These are phyloP conservation scores for Diplodia mutila DNA, from an alignment of 2,329 filamentous ascomycete species.

Conservation along the genomic window DNA sequence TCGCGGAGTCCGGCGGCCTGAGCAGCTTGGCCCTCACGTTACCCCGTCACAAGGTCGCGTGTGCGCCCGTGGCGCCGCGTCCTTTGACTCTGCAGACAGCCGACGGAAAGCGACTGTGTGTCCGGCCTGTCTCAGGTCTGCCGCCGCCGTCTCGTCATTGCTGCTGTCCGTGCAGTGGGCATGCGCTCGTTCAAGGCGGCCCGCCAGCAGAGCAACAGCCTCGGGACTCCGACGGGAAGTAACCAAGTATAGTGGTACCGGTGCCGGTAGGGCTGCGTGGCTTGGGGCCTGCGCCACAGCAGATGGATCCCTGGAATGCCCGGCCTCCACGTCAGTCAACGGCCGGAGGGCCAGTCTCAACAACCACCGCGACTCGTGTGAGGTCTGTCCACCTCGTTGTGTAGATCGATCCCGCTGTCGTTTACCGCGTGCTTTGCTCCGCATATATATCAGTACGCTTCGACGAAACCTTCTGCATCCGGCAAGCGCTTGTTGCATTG, in stretches of 20 bases:
- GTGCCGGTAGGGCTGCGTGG: conserved; percentile 17
- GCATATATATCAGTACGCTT: conserved; percentile 1
- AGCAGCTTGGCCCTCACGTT: conserved; percentile 1
- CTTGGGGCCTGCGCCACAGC: not conserved
- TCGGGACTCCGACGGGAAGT: not conserved
- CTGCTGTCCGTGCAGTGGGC: not conserved
- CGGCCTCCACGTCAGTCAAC: conserved; percentile 22
- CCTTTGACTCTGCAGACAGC: not conserved
- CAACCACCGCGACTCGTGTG: not conserved
- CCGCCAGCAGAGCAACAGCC: no score
- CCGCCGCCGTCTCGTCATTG: not conserved
- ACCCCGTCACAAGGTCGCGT: conserved; percentile 20
- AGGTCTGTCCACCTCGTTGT: conserved; percentile 19
- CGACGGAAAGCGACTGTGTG: conserved; percentile 14
- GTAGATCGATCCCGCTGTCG: conserved; percentile 5
- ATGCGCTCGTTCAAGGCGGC: not conserved
- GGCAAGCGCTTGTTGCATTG: conserved; percentile 16
- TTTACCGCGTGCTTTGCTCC: not conserved
- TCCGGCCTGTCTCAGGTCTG: conserved; percentile 4
- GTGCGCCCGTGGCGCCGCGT: conserved; percentile 6
- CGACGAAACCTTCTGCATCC: conserved; percentile 5
- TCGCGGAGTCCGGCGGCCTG: conserved; percentile 7
- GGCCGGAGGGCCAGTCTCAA: not conserved
- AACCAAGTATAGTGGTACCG: no score
- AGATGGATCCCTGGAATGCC: not conserved